Base-by-base conservation (phyloP, 2,329 filamentous ascomycete genomes). In the Akanthomyces uredinophilus region DNA sequence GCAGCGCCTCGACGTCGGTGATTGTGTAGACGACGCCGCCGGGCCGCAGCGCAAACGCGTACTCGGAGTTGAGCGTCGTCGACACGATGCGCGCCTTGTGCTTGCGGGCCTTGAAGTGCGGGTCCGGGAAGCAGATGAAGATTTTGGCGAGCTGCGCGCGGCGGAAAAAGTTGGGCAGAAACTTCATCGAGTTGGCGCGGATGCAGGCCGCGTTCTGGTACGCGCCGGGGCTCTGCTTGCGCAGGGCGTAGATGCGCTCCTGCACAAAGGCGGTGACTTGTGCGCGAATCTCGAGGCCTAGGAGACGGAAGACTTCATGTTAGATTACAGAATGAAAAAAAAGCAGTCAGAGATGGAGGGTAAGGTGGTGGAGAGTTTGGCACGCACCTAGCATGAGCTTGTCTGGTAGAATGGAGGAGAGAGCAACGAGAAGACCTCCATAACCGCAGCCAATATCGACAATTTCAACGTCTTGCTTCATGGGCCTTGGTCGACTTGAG, bases 391-490 rank as follows among this genome's bases (percentile, higher is more conserved):
- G 78, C 67, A 97, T 87, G 65, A 98, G 78, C 0, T 87, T 91
- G 39, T 95, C 83, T 4, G 95, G 94, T 69, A 97, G 79, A 47
- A 87, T 80, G 1, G 93, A 91, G 14, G 91, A 87, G 52, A 99
- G 83, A 6, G 92, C 93, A 66, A 98, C 89, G 4, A 96, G 82
- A 62, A 99, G 80, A 7, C 95, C 95, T 52, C 95, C 95, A 74
- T 96, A 99, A 5, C 95, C 95, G 74, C 95, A 99, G 29, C 95
- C 95, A 72, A 99, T 97, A 77, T 99, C 95, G 66, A 94, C 92
- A 51, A 99, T 87, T 72, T 97, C 92, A 52, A 99, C 88, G 64
- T 91, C 82, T 72, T 90, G 88, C 46, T 63, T 70, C 53, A 76
- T 64, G 35, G 66, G 70, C 47, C 46, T 66, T 43, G 72, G 69